Base-by-base conservation (phyloP, 2,329 filamentous ascomycete species). In the Trichoderma atrobrunneum region DNA sequence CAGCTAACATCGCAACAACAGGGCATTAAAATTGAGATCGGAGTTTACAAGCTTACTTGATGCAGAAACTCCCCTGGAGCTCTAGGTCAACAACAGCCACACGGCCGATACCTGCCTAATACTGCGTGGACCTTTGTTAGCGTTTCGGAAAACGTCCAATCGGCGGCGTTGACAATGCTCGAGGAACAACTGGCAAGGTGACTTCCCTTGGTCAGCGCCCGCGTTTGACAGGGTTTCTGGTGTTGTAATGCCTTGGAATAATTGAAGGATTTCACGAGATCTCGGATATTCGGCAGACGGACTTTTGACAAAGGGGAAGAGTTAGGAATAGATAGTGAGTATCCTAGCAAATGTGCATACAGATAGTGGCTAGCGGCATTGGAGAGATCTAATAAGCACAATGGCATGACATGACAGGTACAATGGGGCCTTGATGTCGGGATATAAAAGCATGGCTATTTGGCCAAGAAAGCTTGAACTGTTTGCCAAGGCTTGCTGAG, bases 41-140 rank as follows among this genome's bases (percentile, higher is more conserved):
- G 56, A 26, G 36, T 32, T 43, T 30, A 60, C 16, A 68, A 60
- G 54, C 66, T 69, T 69, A 69, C 66, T 48, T 30, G n/a, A 61
- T 59, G 26, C 34, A 69, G 66, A 57, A 69, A 32, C 32, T 43
- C 65, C 51, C 34, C 54, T 59, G 18, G 28, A 67, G 65, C 51
- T 28, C 34, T 30, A 30, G 39, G 62, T 54, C 18, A 63, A 32
- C 36, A 39, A 24, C 28, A 28, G 57, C 36, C 51, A 51, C 26
- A 21, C 10, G 21, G 30, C 26, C 26, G n/a, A 61, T 24, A 69
- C 66, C 66, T 69, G 66, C 66, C 66, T 69, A 69, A 61, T 51
- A 36, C 56, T 61, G 56, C 8, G 24, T 39, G 66, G 36, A 61
- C 56, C 66, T 69, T 69, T 69, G 66, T 51, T 69, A 69, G 66